Percentiles rank a stretch among this genome's conserved stretches.
Evolutionary conservation across 2,329 filamentous ascomycete species (phyloP).

Genomic region (Boeremia exigua): DNA sequence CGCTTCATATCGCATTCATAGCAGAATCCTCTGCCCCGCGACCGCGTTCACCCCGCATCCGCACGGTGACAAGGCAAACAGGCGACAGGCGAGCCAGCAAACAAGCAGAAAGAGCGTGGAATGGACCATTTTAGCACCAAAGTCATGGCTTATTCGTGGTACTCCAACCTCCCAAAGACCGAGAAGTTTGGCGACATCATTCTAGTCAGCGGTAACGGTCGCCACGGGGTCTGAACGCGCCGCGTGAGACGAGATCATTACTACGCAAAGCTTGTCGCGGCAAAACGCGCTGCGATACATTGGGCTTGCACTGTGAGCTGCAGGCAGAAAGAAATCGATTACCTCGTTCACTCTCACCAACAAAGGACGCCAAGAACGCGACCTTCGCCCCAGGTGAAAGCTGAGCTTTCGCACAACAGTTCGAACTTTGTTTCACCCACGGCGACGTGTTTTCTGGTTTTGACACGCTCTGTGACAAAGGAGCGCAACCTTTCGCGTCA

Average conservation of each 20-base stretch:
- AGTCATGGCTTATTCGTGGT: constrained; percentile 36
- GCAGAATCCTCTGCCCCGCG: constrained; percentile 22
- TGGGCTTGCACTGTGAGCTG: neutral
- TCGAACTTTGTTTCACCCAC: neutral
- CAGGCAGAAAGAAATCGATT: neutral
- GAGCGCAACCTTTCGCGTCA: neutral
- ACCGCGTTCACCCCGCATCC: constrained; percentile 24
- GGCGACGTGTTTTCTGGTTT: neutral
- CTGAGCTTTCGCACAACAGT: neutral
- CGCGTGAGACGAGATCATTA: constrained; percentile 2
- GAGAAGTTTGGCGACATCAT: constrained; percentile 30
- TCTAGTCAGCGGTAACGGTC: constrained; percentile 28
- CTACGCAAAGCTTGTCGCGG: constrained; percentile 1
- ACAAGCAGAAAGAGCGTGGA: constrained; percentile 21
- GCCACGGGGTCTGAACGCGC: constrained; percentile 31
- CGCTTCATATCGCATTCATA: constrained; percentile 17
- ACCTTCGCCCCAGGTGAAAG: neutral
- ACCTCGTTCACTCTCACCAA: neutral
- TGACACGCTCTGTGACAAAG: neutral
- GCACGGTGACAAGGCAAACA: constrained; percentile 15
- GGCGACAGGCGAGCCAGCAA: constrained; percentile 6
- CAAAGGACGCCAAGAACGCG: constrained; percentile 8
- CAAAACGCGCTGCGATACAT: neutral
- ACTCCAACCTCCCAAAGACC: constrained; percentile 29
- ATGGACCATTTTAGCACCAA: constrained; percentile 26